Percentiles rank a stretch among this genome's conserved stretches.
phyloP scores from a whole-genome alignment of 1,284 basidiomycete species.

The Hymenochaete sp. region DNA sequence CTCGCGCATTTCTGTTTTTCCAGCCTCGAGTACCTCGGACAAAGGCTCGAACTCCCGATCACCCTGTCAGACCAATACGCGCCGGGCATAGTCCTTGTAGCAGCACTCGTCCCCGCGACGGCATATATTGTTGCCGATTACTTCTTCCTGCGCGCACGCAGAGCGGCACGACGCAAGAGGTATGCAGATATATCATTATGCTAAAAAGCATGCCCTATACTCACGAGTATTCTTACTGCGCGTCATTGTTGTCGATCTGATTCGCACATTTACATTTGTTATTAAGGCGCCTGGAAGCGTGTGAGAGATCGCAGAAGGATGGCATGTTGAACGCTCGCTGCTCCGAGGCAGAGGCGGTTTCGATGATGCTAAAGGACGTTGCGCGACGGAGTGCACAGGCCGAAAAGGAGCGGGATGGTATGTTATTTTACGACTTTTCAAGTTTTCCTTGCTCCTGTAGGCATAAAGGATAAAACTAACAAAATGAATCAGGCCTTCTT shows the following conservation, averaged over 20 bases:
- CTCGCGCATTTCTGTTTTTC: slow-evolving; percentile 10
- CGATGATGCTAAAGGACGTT: slow-evolving; percentile 35
- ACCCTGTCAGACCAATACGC: slow-evolving; percentile 27
- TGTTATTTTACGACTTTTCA: neutral
- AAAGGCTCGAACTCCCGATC: slow-evolving; percentile 29
- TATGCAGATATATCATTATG: too few species aligned
- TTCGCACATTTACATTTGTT: too few species aligned
- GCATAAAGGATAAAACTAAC: slow-evolving; percentile 14
- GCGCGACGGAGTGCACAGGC: slow-evolving; percentile 37
- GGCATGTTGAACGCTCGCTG: too few species aligned
- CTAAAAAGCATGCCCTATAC: too few species aligned
- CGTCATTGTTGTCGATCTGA: too few species aligned
- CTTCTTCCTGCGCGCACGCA: slow-evolving; percentile 28
- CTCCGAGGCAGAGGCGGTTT: slow-evolving; percentile 49
- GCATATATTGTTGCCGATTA: slow-evolving; percentile 28
- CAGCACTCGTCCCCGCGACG: slow-evolving; percentile 28
- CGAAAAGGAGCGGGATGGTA: slow-evolving; percentile 31
- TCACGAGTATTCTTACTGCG: slow-evolving; percentile 16
- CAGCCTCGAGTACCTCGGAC: slow-evolving; percentile 29
- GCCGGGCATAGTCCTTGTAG: slow-evolving; percentile 25
- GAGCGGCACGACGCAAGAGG: slow-evolving; percentile 26
- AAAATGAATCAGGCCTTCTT: slow-evolving; percentile 47
- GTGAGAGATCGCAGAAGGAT: too few species aligned
- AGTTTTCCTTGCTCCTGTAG: neutral
- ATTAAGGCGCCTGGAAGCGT: too few species aligned